Percentiles rank a stretch among this genome's conserved stretches.
Conservation (phyloP, 169 alveolate genomes). For the Cryptosporidium ubiquitum region DNA sequence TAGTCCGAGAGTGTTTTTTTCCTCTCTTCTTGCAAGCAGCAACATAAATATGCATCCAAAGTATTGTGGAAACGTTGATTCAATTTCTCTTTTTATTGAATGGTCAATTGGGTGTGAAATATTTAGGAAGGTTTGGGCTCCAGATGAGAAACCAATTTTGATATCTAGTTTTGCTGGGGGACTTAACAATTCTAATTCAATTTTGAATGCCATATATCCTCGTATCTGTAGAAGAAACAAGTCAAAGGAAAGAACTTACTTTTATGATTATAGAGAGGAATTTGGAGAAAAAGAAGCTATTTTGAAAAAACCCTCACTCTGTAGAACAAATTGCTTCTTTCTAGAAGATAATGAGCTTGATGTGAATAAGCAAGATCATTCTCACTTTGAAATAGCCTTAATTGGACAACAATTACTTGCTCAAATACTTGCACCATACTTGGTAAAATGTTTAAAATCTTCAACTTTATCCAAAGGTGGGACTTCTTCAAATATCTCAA, state of each 20-base stretch:
- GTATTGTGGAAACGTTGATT: conserved; percentile 45
- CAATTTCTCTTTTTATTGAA: conserved; percentile 50
- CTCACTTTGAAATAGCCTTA: conserved; percentile 34
- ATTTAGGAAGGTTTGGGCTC: conserved; percentile 40
- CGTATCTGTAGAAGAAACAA: conserved; percentile 22
- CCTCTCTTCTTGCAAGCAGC: conserved; percentile 49
- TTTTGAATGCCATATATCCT: conserved; percentile 16
- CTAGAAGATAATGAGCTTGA: neutral
- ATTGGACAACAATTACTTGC: conserved; percentile 49
- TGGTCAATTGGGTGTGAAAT: conserved; percentile 65
- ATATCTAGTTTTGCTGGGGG: conserved; percentile 47
- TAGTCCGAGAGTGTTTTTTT: conserved; percentile 68
- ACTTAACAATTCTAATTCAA: conserved; percentile 1
- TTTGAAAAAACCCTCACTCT: neutral
- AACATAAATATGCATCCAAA: conserved; percentile 44
- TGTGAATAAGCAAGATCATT: neutral
- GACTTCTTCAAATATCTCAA: conserved; percentile 34
- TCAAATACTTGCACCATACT: conserved; percentile 55
- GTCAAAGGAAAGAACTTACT: conserved; percentile 1
- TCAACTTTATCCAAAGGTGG: conserved; percentile 21
- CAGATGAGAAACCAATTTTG: conserved; percentile 39
- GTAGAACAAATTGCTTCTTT: conserved; percentile 3
- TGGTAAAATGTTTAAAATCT: conserved; percentile 43
- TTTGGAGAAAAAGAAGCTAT: neutral
- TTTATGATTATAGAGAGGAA: neutral